These are phyloP conservation scores for Cladophialophora exuberans DNA, from an alignment of 2,329 filamentous ascomycete genomes.

Conservation along the genomic window DNA sequence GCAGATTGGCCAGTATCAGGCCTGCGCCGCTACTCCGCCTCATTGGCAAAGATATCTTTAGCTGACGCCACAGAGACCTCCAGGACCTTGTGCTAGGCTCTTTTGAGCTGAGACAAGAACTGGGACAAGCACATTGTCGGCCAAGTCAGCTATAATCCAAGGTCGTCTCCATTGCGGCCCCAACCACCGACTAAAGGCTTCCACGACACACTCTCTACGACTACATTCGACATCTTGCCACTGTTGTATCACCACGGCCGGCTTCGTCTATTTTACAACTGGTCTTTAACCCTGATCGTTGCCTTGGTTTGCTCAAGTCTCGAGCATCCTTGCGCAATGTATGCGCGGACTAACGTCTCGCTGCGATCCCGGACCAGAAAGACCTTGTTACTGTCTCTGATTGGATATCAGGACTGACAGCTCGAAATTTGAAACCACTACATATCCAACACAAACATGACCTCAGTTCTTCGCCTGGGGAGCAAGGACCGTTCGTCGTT, in stretches of 20 bases:
- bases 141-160: slow-evolving; percentile 26
- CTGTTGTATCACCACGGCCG: slow-evolving; percentile 4
- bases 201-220: too few relatives aligned
- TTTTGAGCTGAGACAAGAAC: slow-evolving; percentile 19
- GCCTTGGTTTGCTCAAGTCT: slow-evolving; percentile 10
- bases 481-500: slow-evolving; percentile 30
- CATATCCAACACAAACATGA: slow-evolving; percentile 21
- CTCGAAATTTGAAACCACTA: slow-evolving; percentile 10
- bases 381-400: slow-evolving; percentile 6
- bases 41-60: slow-evolving; percentile 31
- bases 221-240: slow-evolving; percentile 13
- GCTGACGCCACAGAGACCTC: slow-evolving; percentile 24
- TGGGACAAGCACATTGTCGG: slow-evolving; percentile 10
- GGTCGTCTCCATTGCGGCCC: slow-evolving; percentile 18
- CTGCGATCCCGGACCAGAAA: slow-evolving; percentile 12
- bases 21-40: slow-evolving; percentile 31
- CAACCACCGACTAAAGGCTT: slow-evolving; percentile 29
- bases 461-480: slow-evolving; percentile 26
- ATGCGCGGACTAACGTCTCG: slow-evolving; percentile 14
- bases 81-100: slow-evolving; percentile 19
- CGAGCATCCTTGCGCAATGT: slow-evolving; percentile 26
- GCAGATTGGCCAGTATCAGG: slow-evolving; percentile 26
- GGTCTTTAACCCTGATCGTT: slow-evolving; percentile 19
- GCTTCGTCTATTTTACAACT: slow-evolving; percentile 9
- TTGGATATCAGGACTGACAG: slow-evolving; percentile 10